These are phyloP conservation scores for Boeremia exigua DNA, from an alignment of 2,329 filamentous ascomycete genomes.

Conservation along the genomic window DNA sequence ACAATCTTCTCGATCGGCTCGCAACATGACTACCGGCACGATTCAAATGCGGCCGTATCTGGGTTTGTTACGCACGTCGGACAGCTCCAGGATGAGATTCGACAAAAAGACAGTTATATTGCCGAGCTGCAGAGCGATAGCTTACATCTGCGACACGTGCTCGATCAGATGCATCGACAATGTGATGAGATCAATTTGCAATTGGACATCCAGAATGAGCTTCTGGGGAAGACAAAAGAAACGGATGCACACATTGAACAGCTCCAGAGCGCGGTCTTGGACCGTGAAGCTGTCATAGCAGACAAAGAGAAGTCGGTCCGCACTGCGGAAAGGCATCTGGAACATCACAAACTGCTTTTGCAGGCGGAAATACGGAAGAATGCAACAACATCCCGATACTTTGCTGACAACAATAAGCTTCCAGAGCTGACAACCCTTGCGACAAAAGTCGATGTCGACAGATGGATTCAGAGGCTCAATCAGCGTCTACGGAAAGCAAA, in stretches of 20 bases:
- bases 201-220: constrained; percentile 36
- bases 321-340: constrained; percentile 45
- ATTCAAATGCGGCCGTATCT: constrained; percentile 29
- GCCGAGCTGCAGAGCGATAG: constrained; percentile 31
- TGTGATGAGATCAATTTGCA: constrained; percentile 32
- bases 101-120: constrained; percentile 36
- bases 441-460: constrained; percentile 43
- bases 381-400: constrained; percentile 34
- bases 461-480: constrained; percentile 43
- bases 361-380: constrained; percentile 51
- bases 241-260: constrained; percentile 39
- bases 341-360: constrained; percentile 49
- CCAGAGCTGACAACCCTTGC: constrained; percentile 39
- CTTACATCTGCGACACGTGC: constrained; percentile 24
- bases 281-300: constrained; percentile 39
- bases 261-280: constrained; percentile 36
- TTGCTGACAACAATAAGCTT: constrained; percentile 28
- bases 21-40: constrained; percentile 19
- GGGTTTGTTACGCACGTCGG: constrained; percentile 39
- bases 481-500: constrained; percentile 39
- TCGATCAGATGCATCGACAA: constrained; percentile 30
- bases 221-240: constrained; percentile 35
- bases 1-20: constrained; percentile 38
- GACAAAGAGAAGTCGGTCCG: constrained; percentile 41
- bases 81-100: constrained; percentile 41